Evolutionary conservation across 1,284 basidiomycete genomes (phyloP).

Genomic region (Apiotrichum akiyoshidainum): DNA sequence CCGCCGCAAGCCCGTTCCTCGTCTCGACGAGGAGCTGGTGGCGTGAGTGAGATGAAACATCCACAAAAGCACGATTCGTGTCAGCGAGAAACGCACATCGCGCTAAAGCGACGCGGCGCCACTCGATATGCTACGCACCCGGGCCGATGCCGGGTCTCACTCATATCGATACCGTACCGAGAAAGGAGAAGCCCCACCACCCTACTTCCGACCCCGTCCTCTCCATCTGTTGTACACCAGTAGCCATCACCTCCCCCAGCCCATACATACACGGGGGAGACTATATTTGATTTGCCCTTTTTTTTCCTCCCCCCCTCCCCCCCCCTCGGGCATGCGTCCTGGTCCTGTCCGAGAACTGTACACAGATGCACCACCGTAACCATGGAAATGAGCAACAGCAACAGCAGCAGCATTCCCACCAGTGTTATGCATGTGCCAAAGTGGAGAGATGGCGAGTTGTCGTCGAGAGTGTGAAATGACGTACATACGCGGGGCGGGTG

Average conservation of each 20-base stretch:
- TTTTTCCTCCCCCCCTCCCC: not conserved
- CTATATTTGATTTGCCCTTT: not conserved
- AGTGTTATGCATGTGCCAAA: too few relatives aligned
- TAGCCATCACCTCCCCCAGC: not conserved
- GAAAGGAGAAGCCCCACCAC: too few relatives aligned
- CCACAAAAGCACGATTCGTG: not conserved
- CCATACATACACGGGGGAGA: not conserved
- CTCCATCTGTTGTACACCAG: slow-evolving; percentile 2
- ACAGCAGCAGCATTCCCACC: too few relatives aligned
- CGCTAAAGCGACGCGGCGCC: too few relatives aligned
- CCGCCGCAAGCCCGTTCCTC: slow-evolving; percentile 25
- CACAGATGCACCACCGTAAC: slow-evolving; percentile 1
- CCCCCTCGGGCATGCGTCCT: not conserved
- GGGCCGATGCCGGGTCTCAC: too few relatives aligned
- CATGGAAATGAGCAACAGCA: not conserved
- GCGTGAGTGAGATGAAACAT: not conserved
- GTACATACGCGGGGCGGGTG: too few relatives aligned
- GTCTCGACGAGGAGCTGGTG: slow-evolving; percentile 15
- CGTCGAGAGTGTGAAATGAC: too few relatives aligned
- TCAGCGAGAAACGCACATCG: not conserved
- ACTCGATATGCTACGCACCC: too few relatives aligned
- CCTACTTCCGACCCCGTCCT: not conserved
- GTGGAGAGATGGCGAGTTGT: too few relatives aligned
- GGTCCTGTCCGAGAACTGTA: not conserved
- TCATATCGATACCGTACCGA: too few relatives aligned